These are phyloP conservation scores for Guyanaporus albipodus DNA, from an alignment of 768 basidiomycete species.

Conservation along the genomic window DNA sequence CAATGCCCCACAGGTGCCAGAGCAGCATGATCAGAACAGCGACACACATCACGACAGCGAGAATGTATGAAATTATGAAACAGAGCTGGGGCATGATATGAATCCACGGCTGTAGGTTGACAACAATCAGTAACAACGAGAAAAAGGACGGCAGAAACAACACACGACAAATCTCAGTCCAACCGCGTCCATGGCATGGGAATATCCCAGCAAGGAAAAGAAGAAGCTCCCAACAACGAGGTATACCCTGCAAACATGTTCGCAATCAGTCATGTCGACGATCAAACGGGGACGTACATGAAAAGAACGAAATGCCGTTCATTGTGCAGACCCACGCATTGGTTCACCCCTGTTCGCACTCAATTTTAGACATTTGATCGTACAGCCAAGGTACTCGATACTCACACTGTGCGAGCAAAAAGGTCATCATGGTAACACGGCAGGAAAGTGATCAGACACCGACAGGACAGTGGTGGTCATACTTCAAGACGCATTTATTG, in stretches of 20 bases:
- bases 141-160: not conserved
- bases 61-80: slow-evolving; percentile 74
- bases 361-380: not conserved
- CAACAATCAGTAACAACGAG: not conserved
- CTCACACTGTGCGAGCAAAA: slow-evolving; percentile 36
- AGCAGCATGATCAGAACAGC: slow-evolving; percentile 68
- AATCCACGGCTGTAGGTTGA: slow-evolving; percentile 43
- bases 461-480: slow-evolving; percentile 89
- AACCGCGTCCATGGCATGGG: slow-evolving; percentile 52
- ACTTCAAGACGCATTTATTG: slow-evolving; percentile 85
- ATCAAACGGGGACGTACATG: slow-evolving; percentile 52
- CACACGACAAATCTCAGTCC: slow-evolving; percentile 48
- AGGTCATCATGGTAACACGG: not conserved
- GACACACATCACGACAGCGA: slow-evolving; percentile 69
- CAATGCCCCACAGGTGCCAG: slow-evolving; percentile 71
- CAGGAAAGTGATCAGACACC: slow-evolving; percentile 31
- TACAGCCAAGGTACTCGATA: slow-evolving; percentile 26
- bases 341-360: slow-evolving; percentile 75
- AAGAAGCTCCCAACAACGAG: slow-evolving; percentile 68
- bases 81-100: slow-evolving; percentile 61
- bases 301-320: slow-evolving; percentile 96
- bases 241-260: slow-evolving; percentile 55
- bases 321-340: slow-evolving; percentile 94
- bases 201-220: slow-evolving; percentile 61
- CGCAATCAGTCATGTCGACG: not conserved